phyloP scores from a whole-genome alignment of 2,329 filamentous ascomycete species.

The Apiospora arundinis region DNA sequence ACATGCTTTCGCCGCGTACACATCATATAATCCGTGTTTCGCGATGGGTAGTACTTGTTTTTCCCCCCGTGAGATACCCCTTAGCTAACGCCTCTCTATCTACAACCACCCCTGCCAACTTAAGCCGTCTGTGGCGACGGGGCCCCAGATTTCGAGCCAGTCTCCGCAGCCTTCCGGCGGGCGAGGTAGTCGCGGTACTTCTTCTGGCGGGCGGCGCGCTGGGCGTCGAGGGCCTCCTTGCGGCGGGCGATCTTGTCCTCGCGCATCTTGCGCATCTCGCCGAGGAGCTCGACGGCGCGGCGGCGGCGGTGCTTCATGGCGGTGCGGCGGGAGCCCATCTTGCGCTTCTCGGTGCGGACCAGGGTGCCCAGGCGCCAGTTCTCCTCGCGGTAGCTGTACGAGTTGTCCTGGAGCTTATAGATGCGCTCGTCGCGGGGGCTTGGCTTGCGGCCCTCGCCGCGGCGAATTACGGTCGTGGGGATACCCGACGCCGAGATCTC shows the following conservation, averaged over 20 bases:
- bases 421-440: slow-evolving; percentile 51
- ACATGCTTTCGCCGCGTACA: neutral
- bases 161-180: slow-evolving; percentile 26
- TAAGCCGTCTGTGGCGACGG: neutral
- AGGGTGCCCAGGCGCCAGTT: slow-evolving; percentile 65
- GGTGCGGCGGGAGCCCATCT: slow-evolving; percentile 50
- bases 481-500: slow-evolving; percentile 57
- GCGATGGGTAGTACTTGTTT: neutral
- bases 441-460: slow-evolving; percentile 36
- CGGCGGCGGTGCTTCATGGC: slow-evolving; percentile 58
- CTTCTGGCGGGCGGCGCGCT: slow-evolving; percentile 30
- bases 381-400: slow-evolving; percentile 65
- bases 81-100: neutral
- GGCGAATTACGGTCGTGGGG: slow-evolving; percentile 52
- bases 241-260: slow-evolving; percentile 39
- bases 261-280: slow-evolving; percentile 38
- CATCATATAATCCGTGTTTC: neutral
- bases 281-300: slow-evolving; percentile 37
- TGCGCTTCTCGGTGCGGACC: slow-evolving; percentile 55
- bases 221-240: slow-evolving; percentile 39
- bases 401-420: slow-evolving; percentile 55
- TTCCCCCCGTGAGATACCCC: neutral
- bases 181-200: slow-evolving; percentile 35
- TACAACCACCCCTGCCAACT: no score
- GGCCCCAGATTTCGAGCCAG: neutral